phyloP scores from a whole-genome alignment of 2,329 filamentous ascomycete species.

The Setomelanomma holmii region DNA sequence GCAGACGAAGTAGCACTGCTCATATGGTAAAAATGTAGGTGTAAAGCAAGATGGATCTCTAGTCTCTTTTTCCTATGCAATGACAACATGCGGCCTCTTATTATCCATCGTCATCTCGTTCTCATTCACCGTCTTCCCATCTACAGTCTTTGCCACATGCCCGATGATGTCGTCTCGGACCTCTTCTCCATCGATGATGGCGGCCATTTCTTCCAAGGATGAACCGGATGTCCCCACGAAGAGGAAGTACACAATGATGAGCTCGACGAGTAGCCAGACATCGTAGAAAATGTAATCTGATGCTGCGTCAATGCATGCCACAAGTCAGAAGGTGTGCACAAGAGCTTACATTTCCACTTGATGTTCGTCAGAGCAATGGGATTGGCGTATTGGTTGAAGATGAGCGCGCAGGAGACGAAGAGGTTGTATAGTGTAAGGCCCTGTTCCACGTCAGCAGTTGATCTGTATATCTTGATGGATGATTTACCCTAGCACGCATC shows the following conservation, averaged over 20 bases:
- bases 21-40: too few species aligned
- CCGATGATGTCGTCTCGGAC: slow-evolving; percentile 11
- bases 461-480: not conserved
- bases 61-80: not conserved
- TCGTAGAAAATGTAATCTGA: slow-evolving; percentile 25
- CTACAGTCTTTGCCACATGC: slow-evolving; percentile 8
- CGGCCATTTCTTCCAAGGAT: slow-evolving; percentile 19
- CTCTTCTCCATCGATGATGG: slow-evolving; percentile 13
- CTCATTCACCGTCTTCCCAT: slow-evolving; percentile 4
- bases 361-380: slow-evolving; percentile 9
- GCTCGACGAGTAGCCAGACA: slow-evolving; percentile 28
- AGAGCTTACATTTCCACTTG: slow-evolving; percentile 9
- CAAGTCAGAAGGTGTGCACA: not conserved
- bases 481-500: slow-evolving; percentile 33
- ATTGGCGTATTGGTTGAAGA: slow-evolving; percentile 8
- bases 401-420: slow-evolving; percentile 3
- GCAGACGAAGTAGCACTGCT: too few species aligned
- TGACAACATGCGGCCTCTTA: not conserved
- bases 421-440: slow-evolving; percentile 24
- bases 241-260: slow-evolving; percentile 12
- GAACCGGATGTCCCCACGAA: slow-evolving; percentile 18
- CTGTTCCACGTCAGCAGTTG: not conserved
- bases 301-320: slow-evolving; percentile 35
- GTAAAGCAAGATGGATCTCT: too few species aligned
- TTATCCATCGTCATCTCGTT: not conserved